Base-by-base conservation (phyloP, 306 rosid species). In the Sphenostylis stenocarpa region DNA sequence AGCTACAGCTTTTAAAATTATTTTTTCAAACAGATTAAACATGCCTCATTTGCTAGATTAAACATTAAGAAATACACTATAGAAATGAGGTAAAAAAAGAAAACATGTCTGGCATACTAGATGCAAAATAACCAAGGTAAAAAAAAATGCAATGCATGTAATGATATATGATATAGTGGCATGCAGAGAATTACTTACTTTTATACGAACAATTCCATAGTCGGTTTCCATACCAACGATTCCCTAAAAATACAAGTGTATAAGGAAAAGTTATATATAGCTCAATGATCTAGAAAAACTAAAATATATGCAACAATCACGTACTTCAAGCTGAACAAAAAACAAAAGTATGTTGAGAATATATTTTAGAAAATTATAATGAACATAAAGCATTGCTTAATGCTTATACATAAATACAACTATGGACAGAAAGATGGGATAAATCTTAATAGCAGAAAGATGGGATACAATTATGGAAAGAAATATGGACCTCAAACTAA, bases 201-300 rank as follows among this genome's bases (percentile, higher is more conserved):
- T 79, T 62, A 90, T 69, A 67, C 82, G 96, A 74, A 94, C 86
- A 82, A 73, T 84, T 83, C 96, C 97, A 11, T 88, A 55, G 79
- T 88, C 86, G 36, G 97, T 91, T 82, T 88, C 89, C 89, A 94
- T 63, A 39, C 94, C 92, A 84, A 91, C 74, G 67, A 88, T 83
- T 26, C 89, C 98, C 97, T 94, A 19, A 38, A 73, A 78, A 64
- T 26, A 58, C 21, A 82, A 75, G 64, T 8, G 43, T 61, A 41
- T 38, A 75, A 31, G 20, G 29, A 58, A 62, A 58, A 55, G 20
- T 72, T 80, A 48, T 24, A 66, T 17, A 71, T 20, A 71, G 79
- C 31, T 47, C 43, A 70, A 16, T 81, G 29, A 80, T 7, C 48
- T 17, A 53, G n/a, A 56, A 48, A 24, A 72, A 76, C 28, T 41